phyloP scores from a whole-genome alignment of 2,329 filamentous ascomycete species.

The Beauveria pseudobassiana region DNA sequence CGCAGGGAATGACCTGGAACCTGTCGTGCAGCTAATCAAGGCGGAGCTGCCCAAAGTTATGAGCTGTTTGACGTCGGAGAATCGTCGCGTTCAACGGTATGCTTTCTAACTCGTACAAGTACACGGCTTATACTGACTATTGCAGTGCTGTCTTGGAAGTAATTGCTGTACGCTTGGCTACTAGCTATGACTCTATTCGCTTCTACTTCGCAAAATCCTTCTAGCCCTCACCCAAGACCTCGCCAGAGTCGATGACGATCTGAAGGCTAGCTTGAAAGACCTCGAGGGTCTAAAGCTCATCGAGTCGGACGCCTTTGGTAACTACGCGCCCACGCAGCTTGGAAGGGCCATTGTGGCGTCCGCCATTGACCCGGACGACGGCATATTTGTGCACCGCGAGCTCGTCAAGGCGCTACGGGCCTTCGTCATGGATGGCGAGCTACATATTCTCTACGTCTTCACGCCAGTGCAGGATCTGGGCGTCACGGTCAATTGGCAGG shows the following conservation, averaged over 20 bases:
- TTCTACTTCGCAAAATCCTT: conserved; percentile 65
- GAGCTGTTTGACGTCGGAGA: conserved; percentile 62
- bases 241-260: conserved; percentile 41
- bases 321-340: conserved; percentile 55
- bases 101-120: not conserved
- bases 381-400: conserved; percentile 64
- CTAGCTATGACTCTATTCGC: conserved; percentile 53
- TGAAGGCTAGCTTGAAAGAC: conserved; percentile 52
- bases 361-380: conserved; percentile 66
- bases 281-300: conserved; percentile 50
- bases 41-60: conserved; percentile 63
- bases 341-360: conserved; percentile 67
- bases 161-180: conserved; percentile 60
- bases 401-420: conserved; percentile 58
- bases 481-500: conserved; percentile 59
- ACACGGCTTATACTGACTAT: conserved; percentile 13
- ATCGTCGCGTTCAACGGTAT: conserved; percentile 58
- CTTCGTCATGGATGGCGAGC: conserved; percentile 74
- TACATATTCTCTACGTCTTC: conserved; percentile 73
- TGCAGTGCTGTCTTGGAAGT: conserved; percentile 64
- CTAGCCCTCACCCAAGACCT: conserved; percentile 50
- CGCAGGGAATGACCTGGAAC: conserved; percentile 59
- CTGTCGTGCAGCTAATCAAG: conserved; percentile 62
- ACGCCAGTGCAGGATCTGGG: conserved; percentile 59
- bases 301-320: conserved; percentile 37